Evolutionary conservation across 1,284 basidiomycete genomes (phyloP), one percentile per base, ranked within the genome.

Genomic region (Irpex rosettiformis): DNA sequence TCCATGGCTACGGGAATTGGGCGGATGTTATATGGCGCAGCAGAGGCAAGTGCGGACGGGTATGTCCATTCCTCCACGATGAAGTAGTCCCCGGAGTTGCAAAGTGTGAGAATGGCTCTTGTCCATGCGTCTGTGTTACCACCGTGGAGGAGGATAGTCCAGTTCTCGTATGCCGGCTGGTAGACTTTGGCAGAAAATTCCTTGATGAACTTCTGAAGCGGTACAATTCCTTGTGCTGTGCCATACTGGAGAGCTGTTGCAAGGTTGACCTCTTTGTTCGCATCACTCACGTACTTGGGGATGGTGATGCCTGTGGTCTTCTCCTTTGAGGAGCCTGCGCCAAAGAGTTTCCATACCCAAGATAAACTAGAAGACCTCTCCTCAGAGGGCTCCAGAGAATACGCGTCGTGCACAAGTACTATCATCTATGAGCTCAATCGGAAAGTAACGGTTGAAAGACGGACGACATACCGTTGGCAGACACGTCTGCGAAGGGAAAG

Each of bases 71-170:
- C 85, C 55, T 88, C 86, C 16, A 84, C 82, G 1, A 94, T 70
- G 51, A 93, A 76, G 6, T 81, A 79, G 64, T 94, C 91, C 6
- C 90, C 91, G 1, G 80, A 79, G 66, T 94, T 89, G 68, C 85
- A 84, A 11, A 94, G 73, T 4, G 83, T 83, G 47, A 71, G 70
- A 3, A 82, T 72, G 11, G 75, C 73, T 63, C 84, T 83, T 54
- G 70, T 65, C 84, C 85, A 91, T 61, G 83, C 91, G 67, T 93
- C 92, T 0, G 92, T 94, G 61, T 91, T 90, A 16, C 91, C 91
- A 10, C 81, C 80, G 62, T 89, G 83, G 7, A 89, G 68, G 18
- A 92, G 68, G 1, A 80, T 83, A 6, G 79, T 74, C 70, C 79
- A 91, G 68, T 93, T 82, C n/a, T 73, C 68, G 69, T 89, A 91